A percentile compares a stretch with the other conserved stretches of the same genome.
Evolutionary conservation across 148 eudicot species (phyloP).

Genomic region (Rhododendron williamsianum): DNA sequence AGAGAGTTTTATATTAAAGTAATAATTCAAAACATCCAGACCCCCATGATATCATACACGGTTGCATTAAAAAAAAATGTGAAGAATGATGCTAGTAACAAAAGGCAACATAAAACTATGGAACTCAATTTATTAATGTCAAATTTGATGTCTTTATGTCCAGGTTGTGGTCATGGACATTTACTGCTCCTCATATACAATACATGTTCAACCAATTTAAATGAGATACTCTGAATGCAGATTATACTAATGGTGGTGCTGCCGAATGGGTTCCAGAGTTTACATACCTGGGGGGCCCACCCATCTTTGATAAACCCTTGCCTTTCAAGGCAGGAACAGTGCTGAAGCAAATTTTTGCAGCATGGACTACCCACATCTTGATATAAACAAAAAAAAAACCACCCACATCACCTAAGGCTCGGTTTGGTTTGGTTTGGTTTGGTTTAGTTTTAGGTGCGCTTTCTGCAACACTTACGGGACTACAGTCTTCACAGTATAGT

Average conservation of each 20-base stretch:
- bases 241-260: neutral
- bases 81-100: neutral
- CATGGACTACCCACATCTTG: neutral
- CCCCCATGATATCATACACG: neutral
- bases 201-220: neutral
- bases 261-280: neutral
- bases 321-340: neutral
- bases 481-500: neutral
- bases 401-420: neutral
- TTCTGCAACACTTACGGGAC: neutral
- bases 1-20: neutral
- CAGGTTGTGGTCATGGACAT: neutral
- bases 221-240: neutral
- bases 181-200: neutral
- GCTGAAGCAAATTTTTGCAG: neutral
- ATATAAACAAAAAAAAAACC: too few species aligned
- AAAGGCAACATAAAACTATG: neutral
- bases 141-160: neutral
- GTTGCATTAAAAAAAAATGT: neutral
- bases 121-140: neutral
- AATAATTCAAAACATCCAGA: neutral
- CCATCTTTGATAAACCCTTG: neutral
- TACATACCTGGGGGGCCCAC: neutral
- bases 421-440: neutral
- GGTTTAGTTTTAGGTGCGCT: neutral